Conservation (phyloP, 495 filamentous ascomycete genomes). For the Cercophora sp. region DNA sequence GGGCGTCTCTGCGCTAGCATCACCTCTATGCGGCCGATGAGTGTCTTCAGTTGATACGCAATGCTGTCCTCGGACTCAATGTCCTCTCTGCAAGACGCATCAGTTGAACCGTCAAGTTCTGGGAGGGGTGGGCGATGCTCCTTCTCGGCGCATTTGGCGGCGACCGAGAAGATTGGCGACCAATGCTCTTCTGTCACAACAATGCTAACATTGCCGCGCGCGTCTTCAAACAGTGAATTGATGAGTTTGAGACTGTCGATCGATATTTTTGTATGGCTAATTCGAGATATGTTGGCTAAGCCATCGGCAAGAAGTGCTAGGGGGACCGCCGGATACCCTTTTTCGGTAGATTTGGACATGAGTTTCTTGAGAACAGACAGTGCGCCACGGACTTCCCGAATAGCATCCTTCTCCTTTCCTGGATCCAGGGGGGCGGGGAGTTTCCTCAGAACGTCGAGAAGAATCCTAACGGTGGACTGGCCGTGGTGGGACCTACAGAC, state of each 20-base stretch:
- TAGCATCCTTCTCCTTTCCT: constrained; percentile 48
- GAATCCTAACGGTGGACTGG: constrained; percentile 59
- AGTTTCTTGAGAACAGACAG: constrained; percentile 65
- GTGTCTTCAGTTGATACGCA: constrained; percentile 29
- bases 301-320: constrained; percentile 55
- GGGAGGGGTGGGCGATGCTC: constrained; percentile 20
- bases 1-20: constrained; percentile 30
- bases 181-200: constrained; percentile 52
- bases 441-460: constrained; percentile 59
- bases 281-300: constrained; percentile 55
- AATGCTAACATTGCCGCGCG: constrained; percentile 37
- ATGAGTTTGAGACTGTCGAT: constrained; percentile 54
- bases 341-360: constrained; percentile 53
- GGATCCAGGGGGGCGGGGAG: constrained; percentile 44
- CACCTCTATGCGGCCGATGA: constrained; percentile 42
- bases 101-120: constrained; percentile 9
- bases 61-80: constrained; percentile 30
- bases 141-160: constrained; percentile 40
- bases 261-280: constrained; percentile 42
- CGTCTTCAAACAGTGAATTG: constrained; percentile 46
- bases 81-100: constrained; percentile 18
- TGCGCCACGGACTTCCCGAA: constrained; percentile 60
- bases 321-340: constrained; percentile 60
- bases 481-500: constrained; percentile 77
- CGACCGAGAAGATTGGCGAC: constrained; percentile 46